Evolutionary conservation across 768 basidiomycete genomes (phyloP).

Genomic region (Tylopilus balloui): DNA sequence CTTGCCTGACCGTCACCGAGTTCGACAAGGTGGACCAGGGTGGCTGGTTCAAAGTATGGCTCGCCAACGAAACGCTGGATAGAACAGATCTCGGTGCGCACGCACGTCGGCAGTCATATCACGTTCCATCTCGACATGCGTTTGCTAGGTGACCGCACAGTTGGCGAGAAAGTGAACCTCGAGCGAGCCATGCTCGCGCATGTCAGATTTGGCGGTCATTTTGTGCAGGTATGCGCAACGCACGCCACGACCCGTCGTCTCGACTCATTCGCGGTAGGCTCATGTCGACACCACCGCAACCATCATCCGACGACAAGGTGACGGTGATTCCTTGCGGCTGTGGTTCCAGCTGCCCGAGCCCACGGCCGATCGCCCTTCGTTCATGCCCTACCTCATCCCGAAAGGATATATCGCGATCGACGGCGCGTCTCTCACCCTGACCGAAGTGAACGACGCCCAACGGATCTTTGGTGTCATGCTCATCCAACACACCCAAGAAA

Average conservation of each 20-base stretch:
- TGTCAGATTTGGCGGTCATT: constrained; percentile 92
- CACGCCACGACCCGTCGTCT: background rate
- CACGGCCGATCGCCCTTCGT: constrained; percentile 52
- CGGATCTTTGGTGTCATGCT: constrained; percentile 87
- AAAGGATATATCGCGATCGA: constrained; percentile 96
- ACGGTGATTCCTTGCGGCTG: constrained; percentile 87
- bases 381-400: constrained; percentile 79
- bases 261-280: constrained; percentile 47
- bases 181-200: constrained; percentile 95
- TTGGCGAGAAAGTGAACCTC: constrained; percentile 81
- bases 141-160: constrained; percentile 63
- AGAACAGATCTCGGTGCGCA: constrained; percentile 81
- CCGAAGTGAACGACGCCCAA: constrained; percentile 60
- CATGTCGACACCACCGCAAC: constrained; percentile 91
- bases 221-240: constrained; percentile 74
- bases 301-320: constrained; percentile 56
- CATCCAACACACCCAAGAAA: constrained; percentile 89
- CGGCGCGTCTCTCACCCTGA: constrained; percentile 90
- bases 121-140: constrained; percentile 2
- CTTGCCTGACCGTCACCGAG: constrained; percentile 87
- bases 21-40: constrained; percentile 60
- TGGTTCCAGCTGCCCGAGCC: constrained; percentile 70
- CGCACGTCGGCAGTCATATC: background rate
- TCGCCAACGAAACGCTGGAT: constrained; percentile 92
- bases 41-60: constrained; percentile 89